A percentile compares a stretch with the other conserved stretches of the same genome.
Conservation (phyloP, 140 eudicot species). For the Bidens hawaiensis region DNA sequence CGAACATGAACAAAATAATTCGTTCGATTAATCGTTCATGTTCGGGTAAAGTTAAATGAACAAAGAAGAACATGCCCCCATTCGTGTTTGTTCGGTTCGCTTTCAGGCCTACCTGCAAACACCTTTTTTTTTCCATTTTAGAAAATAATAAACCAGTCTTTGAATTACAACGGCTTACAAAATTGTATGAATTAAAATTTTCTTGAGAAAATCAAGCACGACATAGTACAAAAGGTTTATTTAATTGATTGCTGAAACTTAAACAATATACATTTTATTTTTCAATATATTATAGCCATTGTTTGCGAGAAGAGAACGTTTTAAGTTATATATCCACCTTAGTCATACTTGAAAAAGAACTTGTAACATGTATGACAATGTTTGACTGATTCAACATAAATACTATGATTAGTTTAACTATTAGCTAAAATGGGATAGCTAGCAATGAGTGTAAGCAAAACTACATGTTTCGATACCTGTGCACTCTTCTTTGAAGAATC, state of each 20-base stretch:
- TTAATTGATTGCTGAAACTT: not conserved
- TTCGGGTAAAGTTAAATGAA: too few relatives aligned
- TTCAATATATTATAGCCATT: not conserved
- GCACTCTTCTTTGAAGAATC: constrained; percentile 95
- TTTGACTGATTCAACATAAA: not conserved
- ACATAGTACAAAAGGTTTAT: not conserved
- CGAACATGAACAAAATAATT: too few relatives aligned
- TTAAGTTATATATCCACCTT: not conserved
- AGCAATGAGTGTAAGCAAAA: constrained; percentile 3
- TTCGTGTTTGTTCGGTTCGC: too few relatives aligned
- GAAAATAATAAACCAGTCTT: not conserved
- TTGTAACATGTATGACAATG: not conserved
- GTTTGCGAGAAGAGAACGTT: not conserved
- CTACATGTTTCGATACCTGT: constrained; percentile 64
- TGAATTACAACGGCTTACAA: not conserved
- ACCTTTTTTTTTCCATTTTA: not conserved
- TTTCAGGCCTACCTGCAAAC: too few relatives aligned
- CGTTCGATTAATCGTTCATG: too few relatives aligned
- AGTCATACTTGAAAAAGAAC: not conserved
- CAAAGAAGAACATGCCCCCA: too few relatives aligned
- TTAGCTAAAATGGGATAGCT: constrained; percentile 6
- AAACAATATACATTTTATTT: not conserved
- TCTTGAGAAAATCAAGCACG: not conserved
- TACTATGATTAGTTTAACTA: not conserved
- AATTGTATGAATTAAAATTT: not conserved